Evolutionary conservation across 2,329 filamentous ascomycete genomes (phyloP).

Genomic region (Blastomyces percursus): DNA sequence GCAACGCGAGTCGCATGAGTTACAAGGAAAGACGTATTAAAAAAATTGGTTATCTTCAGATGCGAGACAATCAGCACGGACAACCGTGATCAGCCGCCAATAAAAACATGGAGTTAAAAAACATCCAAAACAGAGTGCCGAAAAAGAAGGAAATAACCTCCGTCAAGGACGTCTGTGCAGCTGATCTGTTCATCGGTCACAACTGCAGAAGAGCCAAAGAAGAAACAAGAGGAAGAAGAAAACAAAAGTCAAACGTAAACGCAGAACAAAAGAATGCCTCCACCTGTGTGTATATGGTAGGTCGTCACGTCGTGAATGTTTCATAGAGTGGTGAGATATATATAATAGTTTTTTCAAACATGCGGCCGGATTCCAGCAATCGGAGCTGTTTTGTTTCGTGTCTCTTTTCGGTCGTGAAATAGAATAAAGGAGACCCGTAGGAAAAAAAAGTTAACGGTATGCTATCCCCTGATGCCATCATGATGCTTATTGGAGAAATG

Average conservation of each 20-base stretch:
- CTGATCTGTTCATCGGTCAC: not conserved
- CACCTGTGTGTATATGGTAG: not conserved
- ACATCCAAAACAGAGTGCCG: conserved; percentile 3
- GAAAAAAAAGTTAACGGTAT: not conserved
- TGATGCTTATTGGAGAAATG: not conserved
- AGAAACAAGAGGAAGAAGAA: not conserved
- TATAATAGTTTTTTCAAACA: not conserved
- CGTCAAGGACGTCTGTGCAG: not conserved
- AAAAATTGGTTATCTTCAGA: not conserved
- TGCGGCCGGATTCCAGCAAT: not conserved
- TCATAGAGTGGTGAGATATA: not conserved
- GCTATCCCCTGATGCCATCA: not conserved
- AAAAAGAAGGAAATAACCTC: conserved; percentile 6
- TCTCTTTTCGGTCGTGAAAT: not conserved
- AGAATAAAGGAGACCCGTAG: not conserved
- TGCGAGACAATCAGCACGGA: not conserved
- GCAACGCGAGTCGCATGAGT: not conserved
- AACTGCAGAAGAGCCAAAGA: not conserved
- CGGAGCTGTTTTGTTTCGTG: not conserved
- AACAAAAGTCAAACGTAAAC: not conserved
- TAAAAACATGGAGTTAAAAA: not conserved
- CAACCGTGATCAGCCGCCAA: not conserved
- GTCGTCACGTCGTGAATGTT: not conserved
- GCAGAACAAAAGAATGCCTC: not conserved
- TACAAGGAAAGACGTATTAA: not conserved